Percentiles rank a stretch among this genome's conserved stretches.
phyloP scores from a whole-genome alignment of 75 land plant genomes.

The Larix kaempferi region DNA sequence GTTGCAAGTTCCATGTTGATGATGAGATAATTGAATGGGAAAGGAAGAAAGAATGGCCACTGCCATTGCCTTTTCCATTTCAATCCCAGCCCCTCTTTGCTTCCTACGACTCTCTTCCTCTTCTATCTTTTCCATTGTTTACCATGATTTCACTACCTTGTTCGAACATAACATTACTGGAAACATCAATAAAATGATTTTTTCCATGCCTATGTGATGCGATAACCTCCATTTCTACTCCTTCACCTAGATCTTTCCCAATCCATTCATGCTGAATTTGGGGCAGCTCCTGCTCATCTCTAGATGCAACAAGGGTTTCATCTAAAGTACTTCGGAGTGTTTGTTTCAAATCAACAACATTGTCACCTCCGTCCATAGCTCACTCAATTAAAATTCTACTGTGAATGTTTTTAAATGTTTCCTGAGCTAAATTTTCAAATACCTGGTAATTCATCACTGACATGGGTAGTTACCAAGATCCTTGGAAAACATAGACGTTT shows the following conservation, averaged over 20 bases:
- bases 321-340: background rate
- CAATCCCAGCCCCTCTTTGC: too few species aligned
- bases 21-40: too few species aligned
- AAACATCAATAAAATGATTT: slow-evolving; percentile 1
- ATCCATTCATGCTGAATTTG: slow-evolving; percentile 7
- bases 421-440: background rate
- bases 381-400: background rate
- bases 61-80: too few species aligned
- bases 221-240: background rate
- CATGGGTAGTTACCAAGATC: too few species aligned
- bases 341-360: background rate
- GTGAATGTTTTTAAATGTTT: background rate
- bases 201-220: slow-evolving; percentile 2
- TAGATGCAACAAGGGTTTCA: background rate
- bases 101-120: too few species aligned
- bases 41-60: too few species aligned
- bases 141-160: slow-evolving; percentile 5
- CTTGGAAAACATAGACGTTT: too few species aligned
- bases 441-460: too few species aligned
- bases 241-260: slow-evolving; percentile 6
- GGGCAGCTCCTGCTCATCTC: background rate
- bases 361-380: background rate
- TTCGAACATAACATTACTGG: background rate
- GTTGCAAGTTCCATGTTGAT: too few species aligned
- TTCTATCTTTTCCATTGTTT: background rate